phyloP scores from a whole-genome alignment of 78 protist genomes.

The Cavenderia fasciculata region DNA sequence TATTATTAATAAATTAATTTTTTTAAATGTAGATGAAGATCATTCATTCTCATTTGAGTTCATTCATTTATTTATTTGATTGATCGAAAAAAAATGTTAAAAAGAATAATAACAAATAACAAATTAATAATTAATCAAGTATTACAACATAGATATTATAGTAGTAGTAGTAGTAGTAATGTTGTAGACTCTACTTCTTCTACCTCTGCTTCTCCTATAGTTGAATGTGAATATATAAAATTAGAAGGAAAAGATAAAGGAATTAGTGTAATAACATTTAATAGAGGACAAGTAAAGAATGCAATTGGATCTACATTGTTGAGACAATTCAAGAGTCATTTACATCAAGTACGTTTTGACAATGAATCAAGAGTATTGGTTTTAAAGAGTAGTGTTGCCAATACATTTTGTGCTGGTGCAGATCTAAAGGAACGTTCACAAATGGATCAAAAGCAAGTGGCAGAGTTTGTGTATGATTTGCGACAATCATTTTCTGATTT shows the following conservation, averaged over 20 bases:
- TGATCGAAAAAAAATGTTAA: too few species aligned
- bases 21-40: too few species aligned
- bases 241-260: slow-evolving; percentile 51
- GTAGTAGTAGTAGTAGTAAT: too few species aligned
- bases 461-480: slow-evolving; percentile 83
- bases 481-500: slow-evolving; percentile 82
- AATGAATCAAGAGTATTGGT: slow-evolving; percentile 58
- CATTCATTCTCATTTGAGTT: too few species aligned
- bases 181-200: too few species aligned
- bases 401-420: slow-evolving; percentile 96
- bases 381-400: slow-evolving; percentile 27
- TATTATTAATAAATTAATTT: too few species aligned
- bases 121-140: too few species aligned
- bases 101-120: too few species aligned
- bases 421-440: slow-evolving; percentile 93
- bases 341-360: slow-evolving; percentile 36
- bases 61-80: too few species aligned
- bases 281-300: slow-evolving; percentile 78
- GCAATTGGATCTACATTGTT: slow-evolving; percentile 74
- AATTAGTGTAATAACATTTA: slow-evolving; percentile 62
- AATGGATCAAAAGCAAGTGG: slow-evolving; percentile 87
- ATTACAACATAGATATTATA: too few species aligned
- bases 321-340: slow-evolving; percentile 20
- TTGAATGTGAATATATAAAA: too few species aligned
- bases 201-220: too few species aligned